These are phyloP conservation scores for Rachicladosporium sp. DNA, from an alignment of 2,329 filamentous ascomycete genomes.

Conservation along the genomic window DNA sequence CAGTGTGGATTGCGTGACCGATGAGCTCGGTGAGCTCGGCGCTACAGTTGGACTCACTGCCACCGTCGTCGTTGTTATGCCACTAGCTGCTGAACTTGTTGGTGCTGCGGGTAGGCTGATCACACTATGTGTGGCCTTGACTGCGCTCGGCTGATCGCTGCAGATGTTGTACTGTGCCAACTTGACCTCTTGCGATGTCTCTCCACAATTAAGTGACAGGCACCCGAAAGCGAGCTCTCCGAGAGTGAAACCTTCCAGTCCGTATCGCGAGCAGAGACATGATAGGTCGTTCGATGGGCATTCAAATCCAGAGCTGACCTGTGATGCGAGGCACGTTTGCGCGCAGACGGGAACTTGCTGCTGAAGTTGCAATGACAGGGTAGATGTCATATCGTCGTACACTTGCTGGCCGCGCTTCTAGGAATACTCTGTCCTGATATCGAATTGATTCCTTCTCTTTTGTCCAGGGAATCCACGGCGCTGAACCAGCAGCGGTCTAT, in stretches of 20 bases:
- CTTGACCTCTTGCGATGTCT: constrained; percentile 4
- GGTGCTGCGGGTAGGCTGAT: constrained; percentile 12
- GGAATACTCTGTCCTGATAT: too few relatives aligned
- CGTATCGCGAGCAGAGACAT: constrained; percentile 22
- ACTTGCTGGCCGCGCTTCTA: too few relatives aligned
- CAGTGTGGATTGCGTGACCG: neutral
- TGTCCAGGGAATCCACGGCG: neutral
- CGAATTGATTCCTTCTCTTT: too few relatives aligned
- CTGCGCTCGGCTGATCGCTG: constrained; percentile 12
- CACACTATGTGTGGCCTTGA: constrained; percentile 15
- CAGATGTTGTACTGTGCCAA: constrained; percentile 17
- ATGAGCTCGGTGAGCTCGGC: neutral
- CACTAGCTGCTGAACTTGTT: neutral
- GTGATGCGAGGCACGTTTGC: neutral
- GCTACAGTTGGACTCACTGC: too few relatives aligned
- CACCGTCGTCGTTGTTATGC: too few relatives aligned
- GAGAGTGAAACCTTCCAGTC: constrained; percentile 18
- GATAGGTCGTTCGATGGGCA: constrained; percentile 9
- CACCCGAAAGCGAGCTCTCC: constrained; percentile 19
- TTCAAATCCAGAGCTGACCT: neutral
- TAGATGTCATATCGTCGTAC: too few relatives aligned
- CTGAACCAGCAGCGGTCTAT: constrained; percentile 4
- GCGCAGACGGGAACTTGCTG: constrained; percentile 1
- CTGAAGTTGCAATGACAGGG: neutral
- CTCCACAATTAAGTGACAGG: constrained; percentile 8